Evolutionary conservation across 805 yeast species (phyloP).

Genomic region (Myxozyma nipponensis): DNA sequence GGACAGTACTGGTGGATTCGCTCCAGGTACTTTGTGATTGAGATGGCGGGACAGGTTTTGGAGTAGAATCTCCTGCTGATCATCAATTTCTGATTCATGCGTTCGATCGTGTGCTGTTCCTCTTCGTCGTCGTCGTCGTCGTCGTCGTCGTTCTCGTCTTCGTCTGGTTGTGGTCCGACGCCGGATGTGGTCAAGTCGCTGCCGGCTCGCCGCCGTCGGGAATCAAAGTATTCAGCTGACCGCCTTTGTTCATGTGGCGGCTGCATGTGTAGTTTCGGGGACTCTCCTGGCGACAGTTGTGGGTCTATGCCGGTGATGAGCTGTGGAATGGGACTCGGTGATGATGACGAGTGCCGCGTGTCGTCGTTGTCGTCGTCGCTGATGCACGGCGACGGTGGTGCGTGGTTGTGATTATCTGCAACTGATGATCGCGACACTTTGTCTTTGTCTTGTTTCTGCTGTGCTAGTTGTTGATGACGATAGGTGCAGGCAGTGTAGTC

Average conservation of each 20-base stretch:
- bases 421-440: background rate
- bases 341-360: too few species aligned
- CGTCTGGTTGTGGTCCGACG: too few species aligned
- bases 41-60: constrained; percentile 34
- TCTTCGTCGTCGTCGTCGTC: background rate
- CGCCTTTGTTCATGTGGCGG: too few species aligned
- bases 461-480: constrained; percentile 4
- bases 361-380: background rate
- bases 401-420: background rate
- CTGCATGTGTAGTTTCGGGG: background rate
- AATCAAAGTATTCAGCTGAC: too few species aligned
- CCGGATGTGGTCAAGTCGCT: too few species aligned
- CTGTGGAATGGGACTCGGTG: constrained; percentile 2
- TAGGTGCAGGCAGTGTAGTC: too few species aligned
- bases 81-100: constrained; percentile 16
- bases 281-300: constrained; percentile 2
- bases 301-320: constrained; percentile 10
- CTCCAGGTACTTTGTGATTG: constrained; percentile 35
- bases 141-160: background rate
- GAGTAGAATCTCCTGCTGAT: constrained; percentile 37
- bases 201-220: too few species aligned
- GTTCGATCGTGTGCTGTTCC: constrained; percentile 7
- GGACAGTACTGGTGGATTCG: constrained; percentile 42
- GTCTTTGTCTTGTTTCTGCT: background rate
- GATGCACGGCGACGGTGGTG: background rate